These are phyloP conservation scores for Arabidopsis arenosa DNA, from an alignment of 345 rosid species.

Conservation along the genomic window DNA sequence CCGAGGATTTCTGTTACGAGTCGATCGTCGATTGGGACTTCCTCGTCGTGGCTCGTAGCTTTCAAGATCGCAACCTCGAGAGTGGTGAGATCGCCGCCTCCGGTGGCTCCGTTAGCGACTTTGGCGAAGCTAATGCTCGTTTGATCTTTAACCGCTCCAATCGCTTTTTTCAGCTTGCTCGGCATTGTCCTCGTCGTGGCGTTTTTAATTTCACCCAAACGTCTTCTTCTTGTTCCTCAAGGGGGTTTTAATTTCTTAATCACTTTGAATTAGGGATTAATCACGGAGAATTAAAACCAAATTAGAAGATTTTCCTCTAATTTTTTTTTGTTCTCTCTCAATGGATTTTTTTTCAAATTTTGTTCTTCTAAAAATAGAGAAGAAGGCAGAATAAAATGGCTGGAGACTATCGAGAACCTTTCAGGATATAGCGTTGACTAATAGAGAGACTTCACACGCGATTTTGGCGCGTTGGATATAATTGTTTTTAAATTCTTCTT, in stretches of 20 bases:
- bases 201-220: neutral
- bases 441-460: neutral
- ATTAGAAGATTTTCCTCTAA: conserved; percentile 2
- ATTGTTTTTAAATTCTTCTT: neutral
- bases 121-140: conserved; percentile 92
- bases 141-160: conserved; percentile 87
- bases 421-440: conserved; percentile 30
- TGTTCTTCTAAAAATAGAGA: conserved; percentile 8
- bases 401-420: conserved; percentile 13
- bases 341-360: neutral
- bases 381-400: conserved; percentile 33
- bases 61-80: conserved; percentile 78
- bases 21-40: conserved; percentile 69
- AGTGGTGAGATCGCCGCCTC: conserved; percentile 40
- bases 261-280: neutral
- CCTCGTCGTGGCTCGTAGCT: conserved; percentile 78
- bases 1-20: conserved; percentile 60
- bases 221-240: conserved; percentile 6
- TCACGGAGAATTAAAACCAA: neutral
- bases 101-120: conserved; percentile 59
- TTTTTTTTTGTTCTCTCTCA: neutral
- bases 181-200: conserved; percentile 57
- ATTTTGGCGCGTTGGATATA: conserved; percentile 20
- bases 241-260: neutral
- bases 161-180: conserved; percentile 82